Base-by-base conservation (phyloP, 495 filamentous ascomycete genomes). In the Pyronema domesticum region DNA sequence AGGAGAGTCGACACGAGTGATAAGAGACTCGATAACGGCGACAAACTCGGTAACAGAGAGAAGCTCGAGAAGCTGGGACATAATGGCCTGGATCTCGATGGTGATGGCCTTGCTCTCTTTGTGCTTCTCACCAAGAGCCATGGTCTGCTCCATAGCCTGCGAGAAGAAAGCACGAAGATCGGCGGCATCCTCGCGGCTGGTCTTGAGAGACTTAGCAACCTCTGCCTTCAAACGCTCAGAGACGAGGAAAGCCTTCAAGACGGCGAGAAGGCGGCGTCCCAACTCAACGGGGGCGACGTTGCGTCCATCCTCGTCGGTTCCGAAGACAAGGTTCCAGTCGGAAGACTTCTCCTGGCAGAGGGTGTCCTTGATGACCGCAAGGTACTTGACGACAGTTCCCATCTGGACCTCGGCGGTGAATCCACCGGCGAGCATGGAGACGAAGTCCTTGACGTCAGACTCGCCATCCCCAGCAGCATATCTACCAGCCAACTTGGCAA, bases 11-110 rank as follows among this genome's bases (percentile, higher is more conserved):
- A 80, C 78, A 14, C 80, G 76, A 53, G 81, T 75, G 17, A 95
- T 76, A 35, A 98, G 70, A 14, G 76, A 74, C 56, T 89, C 83
- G 43, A 89, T 80, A 15, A 85, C 83, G 61, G 83, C 81, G 60
- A 94, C 78, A 69, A 95, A 86, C 67, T 94, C 85, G 37, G 77
- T 73, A 7, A 83, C 85, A 3, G 87, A 86, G 44, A 94, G 72
- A 13, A 93, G 76, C 47, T 82, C 77, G 14, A 98, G 74, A 6
- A 91, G 70, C 33, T 80, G 76, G 33, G 82, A 76, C 47, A 95
- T 72, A 6, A 85, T 76, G n/a, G 14, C 47, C 6, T 53, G 44
- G 49, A 53, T 11, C 35, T 85, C 78, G 34, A 75, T 76, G 60
- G 80, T 81, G 39, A 76, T 73, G 60, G 74, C 76, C 65, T 78